Base-by-base conservation (phyloP, 257 asterid genomes). In the Fraxinus americana region DNA sequence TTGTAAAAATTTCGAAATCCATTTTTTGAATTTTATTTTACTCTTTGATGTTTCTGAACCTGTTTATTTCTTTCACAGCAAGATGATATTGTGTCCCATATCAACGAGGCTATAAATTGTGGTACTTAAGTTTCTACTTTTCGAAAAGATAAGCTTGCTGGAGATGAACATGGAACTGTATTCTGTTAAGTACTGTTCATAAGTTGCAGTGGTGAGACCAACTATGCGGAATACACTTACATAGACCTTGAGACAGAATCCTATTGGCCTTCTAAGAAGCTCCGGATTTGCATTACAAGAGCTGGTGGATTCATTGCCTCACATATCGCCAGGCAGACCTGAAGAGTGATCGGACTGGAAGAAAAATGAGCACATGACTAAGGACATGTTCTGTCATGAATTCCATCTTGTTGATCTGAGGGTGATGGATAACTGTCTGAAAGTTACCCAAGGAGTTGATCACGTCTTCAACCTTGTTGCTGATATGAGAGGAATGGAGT, bases 401-500 rank as follows among this genome's bases (percentile, higher is more conserved):
- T 92, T 92, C 85, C 94, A 92, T 69, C 96, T 93, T 57, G 98
- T 82, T 77, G 97, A 91, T 85, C 93, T 92, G 69, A 89, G 97
- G 91, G 97, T 92, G 74, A 92, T 91, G 97, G 97, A 92, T 73
- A 92, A 92, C 87, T 92, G 97, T 68, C 82, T 92, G 70, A 89
- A 92, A 78, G 96, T 92, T 45, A 86, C 96, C 30, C 76, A 86
- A 12, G 93, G 85, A 9, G 89, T 89, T 11, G 93, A 83, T 81
- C 97, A 91, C 61, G 97, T 92, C 21, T 92, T 92, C 85, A 92
- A 92, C 82, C 94, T 92, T 54, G 97, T 96, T 50, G 97, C 96
- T n/a, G 97, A 92, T 77, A 92, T 92, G 97, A 96, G 97, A 57
- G 97, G 96, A n/a, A 92, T 91, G 97, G 97, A 96, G n/a, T 92